These are phyloP conservation scores for Ophiocordyceps camponoti-leonardi DNA, from an alignment of 2,329 filamentous ascomycete genomes.

Conservation along the genomic window DNA sequence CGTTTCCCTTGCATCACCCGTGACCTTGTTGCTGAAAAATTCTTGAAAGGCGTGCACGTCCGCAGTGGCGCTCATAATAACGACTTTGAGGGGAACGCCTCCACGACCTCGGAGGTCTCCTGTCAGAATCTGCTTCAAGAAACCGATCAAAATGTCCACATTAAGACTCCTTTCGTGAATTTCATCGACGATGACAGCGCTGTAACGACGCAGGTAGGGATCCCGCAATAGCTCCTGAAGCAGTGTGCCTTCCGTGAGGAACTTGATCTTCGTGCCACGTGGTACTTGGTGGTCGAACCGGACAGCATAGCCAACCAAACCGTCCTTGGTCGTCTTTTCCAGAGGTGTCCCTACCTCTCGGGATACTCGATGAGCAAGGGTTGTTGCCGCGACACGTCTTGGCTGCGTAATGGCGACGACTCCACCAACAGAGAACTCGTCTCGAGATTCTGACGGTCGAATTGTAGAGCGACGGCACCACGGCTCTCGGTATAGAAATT, in stretches of 20 bases:
- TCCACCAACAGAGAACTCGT: conserved; percentile 45
- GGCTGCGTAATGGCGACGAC: conserved; percentile 91
- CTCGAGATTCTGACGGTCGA: conserved; percentile 19
- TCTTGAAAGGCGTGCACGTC: conserved; percentile 62
- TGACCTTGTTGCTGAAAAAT: conserved; percentile 41
- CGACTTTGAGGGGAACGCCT: conserved; percentile 64
- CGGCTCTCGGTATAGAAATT: conserved; percentile 62
- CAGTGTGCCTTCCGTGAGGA: conserved; percentile 89
- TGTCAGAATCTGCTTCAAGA: conserved; percentile 61
- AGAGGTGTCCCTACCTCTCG: conserved; percentile 49
- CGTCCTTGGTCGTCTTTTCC: conserved; percentile 19
- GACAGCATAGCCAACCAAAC: conserved; percentile 75
- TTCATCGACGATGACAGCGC: conserved; percentile 83
- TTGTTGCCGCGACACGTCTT: conserved; percentile 81
- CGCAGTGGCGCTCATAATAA: conserved; percentile 94
- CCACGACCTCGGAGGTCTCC: conserved; percentile 46
- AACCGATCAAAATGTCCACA: conserved; percentile 79
- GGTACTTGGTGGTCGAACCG: conserved; percentile 81
- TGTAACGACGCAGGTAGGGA: conserved; percentile 67
- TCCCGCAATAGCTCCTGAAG: conserved; percentile 86
- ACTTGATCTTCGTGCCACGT: conserved; percentile 77
- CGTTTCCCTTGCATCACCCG: not conserved
- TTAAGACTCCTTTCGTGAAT: conserved; percentile 94
- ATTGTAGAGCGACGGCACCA: conserved; percentile 56
- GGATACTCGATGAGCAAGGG: conserved; percentile 73